These are phyloP conservation scores for Mortierella sp. DNA, from an alignment of 371 early-diverging fungal species.

Conservation along the genomic window DNA sequence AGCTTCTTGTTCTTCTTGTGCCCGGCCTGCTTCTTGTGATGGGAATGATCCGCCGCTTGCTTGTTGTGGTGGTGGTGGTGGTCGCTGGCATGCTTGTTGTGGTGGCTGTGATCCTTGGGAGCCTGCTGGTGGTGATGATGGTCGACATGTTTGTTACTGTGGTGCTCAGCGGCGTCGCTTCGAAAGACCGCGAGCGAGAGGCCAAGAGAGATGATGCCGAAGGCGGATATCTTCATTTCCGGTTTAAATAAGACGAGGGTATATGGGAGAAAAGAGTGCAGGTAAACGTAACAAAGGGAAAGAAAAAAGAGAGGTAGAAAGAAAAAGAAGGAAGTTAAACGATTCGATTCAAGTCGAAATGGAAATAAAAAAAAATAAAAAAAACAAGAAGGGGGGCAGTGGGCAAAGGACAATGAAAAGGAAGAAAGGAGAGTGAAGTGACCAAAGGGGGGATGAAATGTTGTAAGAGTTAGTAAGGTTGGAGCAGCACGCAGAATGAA, in stretches of 20 bases:
- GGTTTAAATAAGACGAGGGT: not conserved
- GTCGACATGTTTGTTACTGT: not conserved
- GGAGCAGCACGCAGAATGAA: not conserved
- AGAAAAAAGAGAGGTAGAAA: not conserved
- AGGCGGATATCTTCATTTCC: constrained; percentile 24
- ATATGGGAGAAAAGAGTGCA: not conserved
- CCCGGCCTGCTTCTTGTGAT: constrained; percentile 4
- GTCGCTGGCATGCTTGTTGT: not conserved
- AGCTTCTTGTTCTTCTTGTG: constrained; percentile 10
- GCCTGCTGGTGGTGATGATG: constrained; percentile 11
- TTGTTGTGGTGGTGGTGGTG: constrained; percentile 10
- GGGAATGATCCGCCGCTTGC: not conserved
- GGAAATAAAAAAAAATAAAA: not conserved
- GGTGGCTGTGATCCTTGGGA: not conserved
- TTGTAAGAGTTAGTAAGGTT: not conserved
- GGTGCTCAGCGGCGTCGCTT: constrained; percentile 13
- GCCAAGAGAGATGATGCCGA: constrained; percentile 35
- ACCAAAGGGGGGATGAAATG: not conserved
- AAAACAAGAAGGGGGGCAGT: not conserved
- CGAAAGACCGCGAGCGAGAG: constrained; percentile 31
- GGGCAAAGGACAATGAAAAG: not conserved
- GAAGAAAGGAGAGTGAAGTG: not conserved
- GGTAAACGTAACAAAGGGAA: not conserved
- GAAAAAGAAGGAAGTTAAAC: not conserved
- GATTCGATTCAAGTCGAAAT: not conserved